phyloP scores from a whole-genome alignment of 805 yeast genomes.

The Saccharomyces jurei region DNA sequence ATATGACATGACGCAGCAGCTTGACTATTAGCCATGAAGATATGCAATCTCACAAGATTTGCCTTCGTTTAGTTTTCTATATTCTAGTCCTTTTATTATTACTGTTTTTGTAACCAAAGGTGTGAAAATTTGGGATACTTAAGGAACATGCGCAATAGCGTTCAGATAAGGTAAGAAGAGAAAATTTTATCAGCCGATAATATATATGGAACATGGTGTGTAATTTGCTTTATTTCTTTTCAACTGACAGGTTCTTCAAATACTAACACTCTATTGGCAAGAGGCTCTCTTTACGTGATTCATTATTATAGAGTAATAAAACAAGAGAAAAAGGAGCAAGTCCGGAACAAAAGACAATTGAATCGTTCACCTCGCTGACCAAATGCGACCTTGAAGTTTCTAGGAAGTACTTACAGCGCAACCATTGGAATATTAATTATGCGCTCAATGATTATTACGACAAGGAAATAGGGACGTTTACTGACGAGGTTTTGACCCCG shows the following conservation, averaged over 20 bases:
- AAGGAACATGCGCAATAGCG: neutral
- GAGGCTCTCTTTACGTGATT: neutral
- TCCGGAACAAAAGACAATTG: constrained; percentile 6
- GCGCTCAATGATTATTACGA: constrained; percentile 30
- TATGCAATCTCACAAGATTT: neutral
- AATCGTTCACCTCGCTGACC: constrained; percentile 20
- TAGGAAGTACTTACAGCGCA: constrained; percentile 16
- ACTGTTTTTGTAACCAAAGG: neutral
- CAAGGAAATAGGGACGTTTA: constrained; percentile 19
- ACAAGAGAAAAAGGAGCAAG: neutral
- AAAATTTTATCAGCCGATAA: neutral
- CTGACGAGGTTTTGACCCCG: neutral
- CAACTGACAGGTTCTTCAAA: neutral
- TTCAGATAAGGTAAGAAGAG: neutral
- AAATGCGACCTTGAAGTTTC: constrained; percentile 16
- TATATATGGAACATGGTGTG: neutral
- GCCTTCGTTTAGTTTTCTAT: neutral
- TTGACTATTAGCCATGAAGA: neutral
- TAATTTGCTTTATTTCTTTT: neutral
- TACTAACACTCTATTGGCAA: neutral
- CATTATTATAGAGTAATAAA: neutral
- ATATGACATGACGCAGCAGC: neutral
- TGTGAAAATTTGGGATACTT: neutral
- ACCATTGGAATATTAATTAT: constrained; percentile 24
- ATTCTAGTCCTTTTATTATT: neutral